phyloP scores from a whole-genome alignment of 352 stramenopile species.

The Aphanomyces astaci region DNA sequence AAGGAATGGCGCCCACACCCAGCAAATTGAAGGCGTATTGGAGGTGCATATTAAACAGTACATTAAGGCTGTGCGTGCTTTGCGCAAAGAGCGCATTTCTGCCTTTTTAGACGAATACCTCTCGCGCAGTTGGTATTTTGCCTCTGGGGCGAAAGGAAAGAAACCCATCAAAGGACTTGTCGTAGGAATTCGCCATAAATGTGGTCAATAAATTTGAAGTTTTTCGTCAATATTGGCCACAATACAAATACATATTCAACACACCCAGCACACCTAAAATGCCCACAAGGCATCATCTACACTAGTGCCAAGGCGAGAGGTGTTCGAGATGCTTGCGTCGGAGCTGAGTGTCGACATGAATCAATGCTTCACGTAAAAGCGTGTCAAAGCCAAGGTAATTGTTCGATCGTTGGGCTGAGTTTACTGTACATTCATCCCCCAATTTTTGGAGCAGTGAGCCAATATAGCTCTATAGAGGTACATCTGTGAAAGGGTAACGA shows the following conservation, averaged over 20 bases:
- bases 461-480: no score
- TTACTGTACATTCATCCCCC: no score
- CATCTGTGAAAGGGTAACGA: no score
- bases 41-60: constrained; percentile 9
- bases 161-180: not conserved
- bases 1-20: constrained; percentile 21
- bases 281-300: no score
- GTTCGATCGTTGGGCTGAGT: no score
- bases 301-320: constrained; percentile 43
- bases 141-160: not conserved
- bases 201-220: not conserved
- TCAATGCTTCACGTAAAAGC: no score
- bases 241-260: no score
- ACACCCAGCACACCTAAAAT: no score
- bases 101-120: constrained; percentile 20
- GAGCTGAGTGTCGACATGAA: no score
- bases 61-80: constrained; percentile 19
- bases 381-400: no score
- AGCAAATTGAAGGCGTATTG: constrained; percentile 20
- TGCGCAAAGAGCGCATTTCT: not conserved
- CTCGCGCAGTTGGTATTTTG: constrained; percentile 22
- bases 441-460: no score
- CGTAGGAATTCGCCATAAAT: not conserved
- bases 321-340: constrained; percentile 39
- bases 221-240: no score